Evolutionary conservation across 208 protist genomes (phyloP), one percentile per base, ranked within the genome.

Genomic region (Angomonas desouzai): DNA sequence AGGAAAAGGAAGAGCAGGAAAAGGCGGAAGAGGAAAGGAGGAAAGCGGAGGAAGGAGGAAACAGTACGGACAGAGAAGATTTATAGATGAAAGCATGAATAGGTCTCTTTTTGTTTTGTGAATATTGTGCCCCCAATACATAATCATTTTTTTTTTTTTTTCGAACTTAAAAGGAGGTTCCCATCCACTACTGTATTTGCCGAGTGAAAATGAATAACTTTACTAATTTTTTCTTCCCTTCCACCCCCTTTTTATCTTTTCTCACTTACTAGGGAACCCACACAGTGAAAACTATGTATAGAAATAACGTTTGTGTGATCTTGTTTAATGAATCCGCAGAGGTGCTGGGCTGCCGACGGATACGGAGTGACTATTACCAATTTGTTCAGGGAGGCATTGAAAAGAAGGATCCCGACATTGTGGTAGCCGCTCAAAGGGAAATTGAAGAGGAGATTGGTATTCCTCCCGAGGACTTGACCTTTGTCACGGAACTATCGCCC

Each of bases 341-440:
- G 48, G 84, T 91, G 57, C 67, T 93, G 4, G 83, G 70, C 0
- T 93, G 87, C 58, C 60, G 73, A 43, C 76, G 83, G n/a, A 75
- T 83, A n/a, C 32, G 48, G 25, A 58, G 65, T 9, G 57, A 74
- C 2, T 28, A 71, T 48, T 87, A 69, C 63, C 81, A 91, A 56
- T 91, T 77, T 59, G 84, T 93, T 16, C 84, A 93, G 64, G 87
- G 87, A 2, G 87, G 87, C 33, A 76, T 93, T 34, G 87, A 93
- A 67, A 32, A 74, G 34, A 4, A 34, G 3, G 87, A 93, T 49
- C 27, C 18, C 1, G 80, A 89, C 57, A 70, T 90, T 43, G 25
- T 83, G 0, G 33, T 74, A 13, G 83, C 87, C 0, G 87, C 82
- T 2, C 64, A 77, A 36, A 77, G 87, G 18, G 87, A 93, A 67